Percentiles rank a stretch among this genome's conserved stretches.
Conservation (phyloP, 139 green algal genomes). For the Coelastrella sp. region DNA sequence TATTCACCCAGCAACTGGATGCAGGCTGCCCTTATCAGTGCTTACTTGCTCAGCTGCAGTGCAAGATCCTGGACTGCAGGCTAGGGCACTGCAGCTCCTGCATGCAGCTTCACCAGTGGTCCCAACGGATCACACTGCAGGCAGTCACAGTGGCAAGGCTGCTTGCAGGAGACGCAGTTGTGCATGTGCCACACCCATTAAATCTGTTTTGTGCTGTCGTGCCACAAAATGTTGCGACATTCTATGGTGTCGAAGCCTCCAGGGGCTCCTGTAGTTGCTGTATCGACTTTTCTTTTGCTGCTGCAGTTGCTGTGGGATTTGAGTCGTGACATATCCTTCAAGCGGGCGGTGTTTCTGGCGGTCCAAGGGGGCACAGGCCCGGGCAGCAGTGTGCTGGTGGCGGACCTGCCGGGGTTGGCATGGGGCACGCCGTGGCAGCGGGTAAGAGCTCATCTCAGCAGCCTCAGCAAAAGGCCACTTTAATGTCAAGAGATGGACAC, state of each 20-base stretch:
- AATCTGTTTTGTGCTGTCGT: no score
- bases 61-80: no score
- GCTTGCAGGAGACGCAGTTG: neutral
- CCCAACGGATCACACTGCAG: no score
- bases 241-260: no score
- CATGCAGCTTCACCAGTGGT: no score
- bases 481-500: no score
- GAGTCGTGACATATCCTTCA: slow-evolving; percentile 27
- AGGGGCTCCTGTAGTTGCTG: neutral
- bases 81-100: no score
- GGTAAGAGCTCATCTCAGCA: neutral
- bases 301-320: slow-evolving; percentile 43
- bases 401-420: slow-evolving; percentile 25
- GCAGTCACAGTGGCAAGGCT: neutral
- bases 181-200: no score
- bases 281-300: neutral
- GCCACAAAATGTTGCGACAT: no score
- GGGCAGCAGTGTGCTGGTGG: slow-evolving; percentile 40
- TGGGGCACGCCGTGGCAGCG: slow-evolving; percentile 27
- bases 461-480: neutral
- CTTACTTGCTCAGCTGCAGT: no score
- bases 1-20: no score
- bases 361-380: slow-evolving; percentile 8
- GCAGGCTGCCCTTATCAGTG: no score
- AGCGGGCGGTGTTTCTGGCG: slow-evolving; percentile 40